Conservation (phyloP, 208 protist species). For the Leishmania aethiopica region DNA sequence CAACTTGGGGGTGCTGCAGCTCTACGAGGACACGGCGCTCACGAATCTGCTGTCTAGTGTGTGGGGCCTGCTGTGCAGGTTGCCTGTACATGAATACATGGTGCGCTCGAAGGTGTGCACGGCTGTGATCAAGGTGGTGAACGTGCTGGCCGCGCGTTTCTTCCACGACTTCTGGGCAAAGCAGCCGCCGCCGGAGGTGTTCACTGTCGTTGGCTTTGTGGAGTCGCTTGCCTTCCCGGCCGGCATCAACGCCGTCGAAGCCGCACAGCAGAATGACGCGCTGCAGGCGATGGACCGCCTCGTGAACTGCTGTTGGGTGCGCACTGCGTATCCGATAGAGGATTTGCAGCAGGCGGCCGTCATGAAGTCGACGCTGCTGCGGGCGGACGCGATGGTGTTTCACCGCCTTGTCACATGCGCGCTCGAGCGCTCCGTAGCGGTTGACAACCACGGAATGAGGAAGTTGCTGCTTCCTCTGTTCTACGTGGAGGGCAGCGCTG, state of each 20-base stretch:
- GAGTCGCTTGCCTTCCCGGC: conserved; percentile 49
- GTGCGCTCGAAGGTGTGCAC: conserved; percentile 46
- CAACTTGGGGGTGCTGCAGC: conserved; percentile 56
- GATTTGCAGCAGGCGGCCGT: conserved; percentile 22
- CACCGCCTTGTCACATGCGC: conserved; percentile 43
- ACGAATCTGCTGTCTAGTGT: conserved; percentile 28
- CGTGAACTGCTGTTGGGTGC: conserved; percentile 35
- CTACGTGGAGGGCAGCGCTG: conserved; percentile 31
- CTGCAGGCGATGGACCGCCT: conserved; percentile 36
- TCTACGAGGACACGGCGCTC: conserved; percentile 53
- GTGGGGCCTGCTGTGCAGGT: conserved; percentile 41
- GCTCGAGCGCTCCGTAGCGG: conserved; percentile 37
- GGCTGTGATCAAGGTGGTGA: conserved; percentile 35
- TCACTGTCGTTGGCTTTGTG: conserved; percentile 45
- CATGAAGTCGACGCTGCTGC: conserved; percentile 28
- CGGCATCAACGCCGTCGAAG: conserved; percentile 10
- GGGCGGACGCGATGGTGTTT: conserved; percentile 31
- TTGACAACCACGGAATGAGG: conserved; percentile 23
- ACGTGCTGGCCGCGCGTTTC: conserved; percentile 44
- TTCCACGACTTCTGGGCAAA: conserved; percentile 52
- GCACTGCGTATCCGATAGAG: conserved; percentile 15
- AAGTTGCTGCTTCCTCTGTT: conserved; percentile 37
- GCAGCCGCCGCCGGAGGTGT: conserved; percentile 33
- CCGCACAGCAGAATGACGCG: conserved; percentile 29
- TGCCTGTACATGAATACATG: conserved; percentile 28